Percentiles rank a stretch among this genome's conserved stretches.
phyloP scores from a whole-genome alignment of 202 grass and related monocot genomes.

The Eragrostis tef region DNA sequence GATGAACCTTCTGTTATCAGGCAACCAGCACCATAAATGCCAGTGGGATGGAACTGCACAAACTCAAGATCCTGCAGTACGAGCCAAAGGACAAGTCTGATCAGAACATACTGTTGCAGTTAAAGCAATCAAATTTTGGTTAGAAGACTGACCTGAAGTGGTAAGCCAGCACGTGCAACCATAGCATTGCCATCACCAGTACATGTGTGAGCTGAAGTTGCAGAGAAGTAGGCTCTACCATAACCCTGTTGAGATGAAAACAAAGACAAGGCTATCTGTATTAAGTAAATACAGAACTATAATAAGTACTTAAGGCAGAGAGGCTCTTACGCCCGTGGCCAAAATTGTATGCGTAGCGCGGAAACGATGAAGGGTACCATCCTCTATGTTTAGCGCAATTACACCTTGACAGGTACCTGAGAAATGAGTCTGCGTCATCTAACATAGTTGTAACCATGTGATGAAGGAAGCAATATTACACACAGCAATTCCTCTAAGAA shows the following conservation, averaged over 20 bases:
- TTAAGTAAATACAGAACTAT: slow-evolving; percentile 5
- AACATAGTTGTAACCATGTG: too few species aligned
- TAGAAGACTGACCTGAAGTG: slow-evolving; percentile 52
- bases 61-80: slow-evolving; percentile 66
- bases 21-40: slow-evolving; percentile 77
- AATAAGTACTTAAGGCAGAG: slow-evolving; percentile 24
- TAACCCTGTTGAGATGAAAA: slow-evolving; percentile 53
- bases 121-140: slow-evolving; percentile 33
- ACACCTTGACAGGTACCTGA: background rate
- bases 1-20: slow-evolving; percentile 64
- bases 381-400: background rate
- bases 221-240: slow-evolving; percentile 67
- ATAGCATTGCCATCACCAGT: slow-evolving; percentile 75
- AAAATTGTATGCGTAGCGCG: background rate
- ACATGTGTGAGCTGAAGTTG: slow-evolving; percentile 71
- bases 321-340: background rate
- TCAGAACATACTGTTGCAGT: background rate
- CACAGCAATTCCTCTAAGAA: too few species aligned
- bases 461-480: too few species aligned
- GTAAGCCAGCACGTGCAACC: slow-evolving; percentile 65
- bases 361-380: background rate
- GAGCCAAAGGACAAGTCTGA: background rate
- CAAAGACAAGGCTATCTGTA: slow-evolving; percentile 30
- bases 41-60: slow-evolving; percentile 73
- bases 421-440: background rate